Base-by-base conservation (phyloP, 495 filamentous ascomycete species). In the Haplographium delicatum region DNA sequence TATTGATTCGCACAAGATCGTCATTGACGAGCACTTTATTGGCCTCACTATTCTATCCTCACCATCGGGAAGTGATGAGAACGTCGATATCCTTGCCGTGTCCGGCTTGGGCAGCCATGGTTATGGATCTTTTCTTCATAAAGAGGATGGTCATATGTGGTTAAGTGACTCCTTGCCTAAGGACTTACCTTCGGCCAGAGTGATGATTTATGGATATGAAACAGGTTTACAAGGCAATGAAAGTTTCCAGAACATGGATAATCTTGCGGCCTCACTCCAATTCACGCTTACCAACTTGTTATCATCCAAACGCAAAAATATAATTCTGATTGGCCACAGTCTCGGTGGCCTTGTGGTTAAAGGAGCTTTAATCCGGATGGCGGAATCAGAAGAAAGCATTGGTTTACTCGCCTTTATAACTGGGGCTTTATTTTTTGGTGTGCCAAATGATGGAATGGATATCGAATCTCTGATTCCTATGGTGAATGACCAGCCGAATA, bases 381-480 rank as follows among this genome's bases (percentile, higher is more conserved):
- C 6, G 10, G 13, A 40, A 20, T 40, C 7, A n/a, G 15, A 7
- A 16, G 18, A n/a, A 7, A 20, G 15, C 8, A 15, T 20, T 8
- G 8, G 27, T 23, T 13, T 31, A 28, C 11, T 45, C 6, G 27
- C 8, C 18, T 15, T 18, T n/a, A 45, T 31, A 5, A 9, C n/a
- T 16, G 42, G 42, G 20, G 7, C 27, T n/a, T 15, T 45, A 18
- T 45, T 45, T 20, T 31, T 45, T 20, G 42, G 42, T 28, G 42
- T 45, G 8, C 42, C 42, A 5, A 34, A 31, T 18, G 6, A 45
- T 13, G 42, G 42, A 26, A 23, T 45, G 23, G 42, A 34, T 45
- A 45, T 45, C 9, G 42, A 45, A 28, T 45, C 42, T 7, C 42
- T 45, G 7, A 13, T 45, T 45, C 42, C 42, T 26, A 37, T 45